These are phyloP conservation scores for Porphyrellus cyaneotinctus DNA, from an alignment of 768 basidiomycete genomes.

Conservation along the genomic window DNA sequence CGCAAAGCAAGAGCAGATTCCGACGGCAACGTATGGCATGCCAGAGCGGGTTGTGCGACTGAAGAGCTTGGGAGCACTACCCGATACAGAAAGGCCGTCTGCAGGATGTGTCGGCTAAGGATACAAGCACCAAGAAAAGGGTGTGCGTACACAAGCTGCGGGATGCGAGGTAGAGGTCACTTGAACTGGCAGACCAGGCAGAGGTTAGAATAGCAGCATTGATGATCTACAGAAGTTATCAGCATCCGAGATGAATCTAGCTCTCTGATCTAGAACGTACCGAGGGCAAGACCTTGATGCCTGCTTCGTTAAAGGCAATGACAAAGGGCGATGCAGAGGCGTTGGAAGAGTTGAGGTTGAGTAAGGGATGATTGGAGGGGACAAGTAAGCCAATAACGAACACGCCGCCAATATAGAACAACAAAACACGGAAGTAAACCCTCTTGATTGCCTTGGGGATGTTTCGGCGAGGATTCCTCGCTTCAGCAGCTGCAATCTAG, in stretches of 20 bases:
- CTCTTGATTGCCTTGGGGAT: conserved; percentile 38
- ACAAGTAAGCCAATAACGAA: conserved; percentile 49
- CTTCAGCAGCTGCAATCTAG: conserved; percentile 44
- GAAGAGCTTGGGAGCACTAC: conserved; percentile 54
- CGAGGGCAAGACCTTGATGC: conserved; percentile 55
- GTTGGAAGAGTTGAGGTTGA: conserved; percentile 35
- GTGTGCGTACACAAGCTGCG: conserved; percentile 34
- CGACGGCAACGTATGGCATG: conserved; percentile 44
- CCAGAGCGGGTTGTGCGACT: conserved; percentile 35
- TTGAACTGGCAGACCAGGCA: conserved; percentile 41
- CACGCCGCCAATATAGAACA: conserved; percentile 38
- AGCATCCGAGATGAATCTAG: neutral
- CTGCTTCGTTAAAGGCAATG: conserved; percentile 52
- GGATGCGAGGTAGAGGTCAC: conserved; percentile 38
- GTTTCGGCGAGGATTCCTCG: conserved; percentile 46
- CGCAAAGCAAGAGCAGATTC: conserved; percentile 28
- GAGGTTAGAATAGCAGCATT: conserved; percentile 43
- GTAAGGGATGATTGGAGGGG: conserved; percentile 41
- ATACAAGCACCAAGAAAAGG: neutral
- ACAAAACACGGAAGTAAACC: conserved; percentile 44
- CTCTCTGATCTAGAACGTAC: conserved; percentile 21
- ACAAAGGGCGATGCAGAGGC: conserved; percentile 54
- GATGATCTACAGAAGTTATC: conserved; percentile 21
- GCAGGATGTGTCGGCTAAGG: conserved; percentile 19
- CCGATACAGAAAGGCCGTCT: conserved; percentile 51